Evolutionary conservation across 257 asterid genomes (phyloP).

Genomic region (Apocynum venetum): DNA sequence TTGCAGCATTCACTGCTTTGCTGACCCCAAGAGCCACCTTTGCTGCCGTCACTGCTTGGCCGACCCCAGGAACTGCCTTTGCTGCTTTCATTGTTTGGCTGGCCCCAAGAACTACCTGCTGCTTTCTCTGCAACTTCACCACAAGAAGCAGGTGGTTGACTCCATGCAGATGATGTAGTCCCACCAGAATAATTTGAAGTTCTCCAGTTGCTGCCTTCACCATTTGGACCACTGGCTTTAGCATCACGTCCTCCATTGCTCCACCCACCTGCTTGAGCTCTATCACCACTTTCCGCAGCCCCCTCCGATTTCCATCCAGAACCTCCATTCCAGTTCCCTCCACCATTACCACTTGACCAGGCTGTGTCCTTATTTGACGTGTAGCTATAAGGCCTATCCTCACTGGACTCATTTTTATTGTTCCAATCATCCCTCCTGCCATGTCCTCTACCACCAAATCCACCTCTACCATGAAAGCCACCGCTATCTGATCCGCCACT

Average conservation of each 20-base stretch:
- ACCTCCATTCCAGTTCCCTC: slow-evolving; percentile 36
- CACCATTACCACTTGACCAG: slow-evolving; percentile 25
- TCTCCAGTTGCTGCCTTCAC: slow-evolving; percentile 14
- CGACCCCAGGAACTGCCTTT: background rate
- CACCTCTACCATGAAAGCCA: slow-evolving; percentile 32
- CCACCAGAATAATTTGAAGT: slow-evolving; percentile 26
- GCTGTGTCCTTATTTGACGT: background rate
- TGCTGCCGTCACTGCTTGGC: background rate
- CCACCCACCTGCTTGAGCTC: slow-evolving; percentile 29
- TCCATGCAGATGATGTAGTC: slow-evolving; percentile 23
- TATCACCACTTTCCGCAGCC: slow-evolving; percentile 23
- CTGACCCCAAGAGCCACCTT: slow-evolving; percentile 38
- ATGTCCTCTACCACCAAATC: slow-evolving; percentile 39
- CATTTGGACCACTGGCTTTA: slow-evolving; percentile 29
- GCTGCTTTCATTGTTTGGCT: slow-evolving; percentile 9
- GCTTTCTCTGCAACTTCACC: slow-evolving; percentile 26
- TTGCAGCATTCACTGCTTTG: slow-evolving; percentile 36
- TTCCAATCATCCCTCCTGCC: slow-evolving; percentile 43
- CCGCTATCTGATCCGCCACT: slow-evolving; percentile 49
- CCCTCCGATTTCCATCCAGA: slow-evolving; percentile 41
- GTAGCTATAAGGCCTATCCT: slow-evolving; percentile 39
- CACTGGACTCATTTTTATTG: slow-evolving; percentile 39
- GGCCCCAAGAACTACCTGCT: slow-evolving; percentile 38
- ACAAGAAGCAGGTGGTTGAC: slow-evolving; percentile 7
- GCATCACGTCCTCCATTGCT: slow-evolving; percentile 20